These are phyloP conservation scores for Phoma sp. DNA, from an alignment of 2,329 filamentous ascomycete species.

Conservation along the genomic window DNA sequence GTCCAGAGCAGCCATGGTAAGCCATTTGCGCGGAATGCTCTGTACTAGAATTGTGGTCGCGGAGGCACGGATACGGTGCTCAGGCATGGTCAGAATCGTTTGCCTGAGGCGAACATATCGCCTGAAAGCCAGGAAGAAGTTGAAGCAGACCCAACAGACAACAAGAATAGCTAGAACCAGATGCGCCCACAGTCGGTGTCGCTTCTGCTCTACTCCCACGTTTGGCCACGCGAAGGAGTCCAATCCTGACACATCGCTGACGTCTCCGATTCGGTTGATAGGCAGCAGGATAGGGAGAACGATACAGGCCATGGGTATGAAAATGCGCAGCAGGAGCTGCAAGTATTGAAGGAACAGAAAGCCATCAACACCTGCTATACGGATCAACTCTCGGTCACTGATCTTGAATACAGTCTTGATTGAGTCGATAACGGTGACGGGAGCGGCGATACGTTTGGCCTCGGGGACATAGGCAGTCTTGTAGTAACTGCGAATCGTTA, in stretches of 20 bases:
- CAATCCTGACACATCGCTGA: conserved; percentile 59
- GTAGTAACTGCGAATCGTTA: conserved; percentile 43
- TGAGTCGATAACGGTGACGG: conserved; percentile 44
- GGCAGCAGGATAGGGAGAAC: conserved; percentile 87
- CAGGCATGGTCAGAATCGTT: conserved; percentile 90
- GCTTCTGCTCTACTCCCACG: conserved; percentile 65
- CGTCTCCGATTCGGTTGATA: conserved; percentile 76
- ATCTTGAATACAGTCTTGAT: conserved; percentile 64
- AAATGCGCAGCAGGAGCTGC: conserved; percentile 85
- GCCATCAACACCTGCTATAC: conserved; percentile 93
- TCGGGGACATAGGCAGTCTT: conserved; percentile 47
- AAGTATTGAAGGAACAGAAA: conserved; percentile 97
- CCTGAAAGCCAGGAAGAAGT: conserved; percentile 84
- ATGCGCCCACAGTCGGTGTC: conserved; percentile 81
- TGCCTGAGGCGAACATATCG: conserved; percentile 93
- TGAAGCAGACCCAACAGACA: conserved; percentile 81
- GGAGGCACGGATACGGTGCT: conserved; percentile 90
- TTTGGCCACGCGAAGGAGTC: conserved; percentile 90
- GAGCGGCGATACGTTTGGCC: conserved; percentile 43
- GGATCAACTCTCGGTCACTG: conserved; percentile 83
- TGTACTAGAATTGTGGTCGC: conserved; percentile 95
- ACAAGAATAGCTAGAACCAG: conserved; percentile 78
- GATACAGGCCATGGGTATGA: conserved; percentile 78
- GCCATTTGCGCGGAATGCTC: conserved; percentile 89
- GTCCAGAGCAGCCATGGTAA: conserved; percentile 78